These are phyloP conservation scores for Xylaria sp. DNA, from an alignment of 2,329 filamentous ascomycete genomes.

Conservation along the genomic window DNA sequence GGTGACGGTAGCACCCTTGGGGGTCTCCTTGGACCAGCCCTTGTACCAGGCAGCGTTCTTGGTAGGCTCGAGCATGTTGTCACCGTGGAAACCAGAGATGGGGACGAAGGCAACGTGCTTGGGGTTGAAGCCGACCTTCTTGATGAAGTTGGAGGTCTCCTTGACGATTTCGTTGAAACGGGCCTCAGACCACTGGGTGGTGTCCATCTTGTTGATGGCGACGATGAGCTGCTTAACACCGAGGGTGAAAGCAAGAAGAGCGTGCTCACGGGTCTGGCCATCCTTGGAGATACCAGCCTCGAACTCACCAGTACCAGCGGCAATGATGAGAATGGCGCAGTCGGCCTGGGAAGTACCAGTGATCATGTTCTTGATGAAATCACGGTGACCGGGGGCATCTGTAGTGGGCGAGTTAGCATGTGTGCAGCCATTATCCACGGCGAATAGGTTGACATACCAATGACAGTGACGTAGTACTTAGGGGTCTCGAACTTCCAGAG, in stretches of 20 bases:
- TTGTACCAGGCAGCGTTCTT: conserved; percentile 99
- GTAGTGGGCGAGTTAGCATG: conserved; percentile 12
- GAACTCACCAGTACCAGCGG: conserved; percentile 99
- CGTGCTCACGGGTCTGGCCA: conserved; percentile 99
- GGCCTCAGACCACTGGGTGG: conserved; percentile 93
- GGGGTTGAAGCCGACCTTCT: conserved; percentile 99
- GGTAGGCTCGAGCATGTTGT: conserved; percentile 96
- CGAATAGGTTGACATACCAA: conserved; percentile 55
- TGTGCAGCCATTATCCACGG: background rate
- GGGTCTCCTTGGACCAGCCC: conserved; percentile 94
- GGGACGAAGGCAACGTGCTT: conserved; percentile 97
- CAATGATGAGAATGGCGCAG: conserved; percentile 99
- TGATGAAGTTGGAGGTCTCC: conserved; percentile 99
- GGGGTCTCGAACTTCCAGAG: conserved; percentile 99
- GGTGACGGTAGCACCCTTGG: conserved; percentile 71
- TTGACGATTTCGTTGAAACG: conserved; percentile 99
- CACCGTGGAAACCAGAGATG: conserved; percentile 99
- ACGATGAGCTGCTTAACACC: conserved; percentile 99
- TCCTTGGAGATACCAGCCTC: conserved; percentile 99
- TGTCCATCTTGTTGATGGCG: conserved; percentile 99
- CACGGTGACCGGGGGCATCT: conserved; percentile 99
- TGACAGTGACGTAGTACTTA: conserved; percentile 97
- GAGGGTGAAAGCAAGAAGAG: conserved; percentile 98
- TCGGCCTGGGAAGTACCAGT: conserved; percentile 99
- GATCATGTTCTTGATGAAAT: conserved; percentile 99